Percentiles rank a stretch among this genome's conserved stretches.
Evolutionary conservation across 805 yeast genomes (phyloP).

Genomic region (Komagataella kurtzmanii): DNA sequence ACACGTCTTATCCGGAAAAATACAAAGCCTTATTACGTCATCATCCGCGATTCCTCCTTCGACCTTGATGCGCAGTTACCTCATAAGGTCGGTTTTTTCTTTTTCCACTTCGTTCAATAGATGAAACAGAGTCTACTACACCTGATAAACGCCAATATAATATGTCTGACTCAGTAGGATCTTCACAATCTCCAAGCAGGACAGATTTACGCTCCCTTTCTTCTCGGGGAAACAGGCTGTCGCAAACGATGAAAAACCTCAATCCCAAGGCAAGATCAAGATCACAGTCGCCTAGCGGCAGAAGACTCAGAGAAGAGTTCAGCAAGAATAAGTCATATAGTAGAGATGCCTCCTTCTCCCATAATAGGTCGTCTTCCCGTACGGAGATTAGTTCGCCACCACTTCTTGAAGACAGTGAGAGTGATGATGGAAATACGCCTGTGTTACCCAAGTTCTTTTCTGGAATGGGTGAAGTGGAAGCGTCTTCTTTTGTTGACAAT

Average conservation of each 20-base stretch:
- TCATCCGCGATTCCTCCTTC: background rate
- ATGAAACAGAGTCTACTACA: background rate
- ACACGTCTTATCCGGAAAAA: background rate
- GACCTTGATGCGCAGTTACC: background rate
- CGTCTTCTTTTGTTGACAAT: background rate
- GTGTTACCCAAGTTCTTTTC: background rate
- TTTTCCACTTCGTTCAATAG: background rate
- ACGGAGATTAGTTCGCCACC: background rate
- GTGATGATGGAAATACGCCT: background rate
- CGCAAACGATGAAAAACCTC: background rate
- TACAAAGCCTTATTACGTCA: background rate
- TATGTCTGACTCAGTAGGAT: background rate
- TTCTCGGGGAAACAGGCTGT: background rate
- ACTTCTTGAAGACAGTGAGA: background rate
- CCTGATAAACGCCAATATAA: background rate
- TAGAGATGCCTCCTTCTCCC: background rate
- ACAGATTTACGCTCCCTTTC: background rate
- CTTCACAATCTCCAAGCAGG: background rate
- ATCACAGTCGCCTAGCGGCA: background rate
- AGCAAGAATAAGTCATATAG: background rate
- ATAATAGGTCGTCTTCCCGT: background rate
- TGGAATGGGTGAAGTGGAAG: background rate
- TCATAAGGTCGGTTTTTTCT: background rate
- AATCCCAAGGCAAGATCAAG: background rate
- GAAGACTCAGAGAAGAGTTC: background rate